Percentiles rank a stretch among this genome's conserved stretches.
Conservation (phyloP, 2,329 filamentous ascomycete genomes). For the Ophiocordyceps camponoti-saundersi region DNA sequence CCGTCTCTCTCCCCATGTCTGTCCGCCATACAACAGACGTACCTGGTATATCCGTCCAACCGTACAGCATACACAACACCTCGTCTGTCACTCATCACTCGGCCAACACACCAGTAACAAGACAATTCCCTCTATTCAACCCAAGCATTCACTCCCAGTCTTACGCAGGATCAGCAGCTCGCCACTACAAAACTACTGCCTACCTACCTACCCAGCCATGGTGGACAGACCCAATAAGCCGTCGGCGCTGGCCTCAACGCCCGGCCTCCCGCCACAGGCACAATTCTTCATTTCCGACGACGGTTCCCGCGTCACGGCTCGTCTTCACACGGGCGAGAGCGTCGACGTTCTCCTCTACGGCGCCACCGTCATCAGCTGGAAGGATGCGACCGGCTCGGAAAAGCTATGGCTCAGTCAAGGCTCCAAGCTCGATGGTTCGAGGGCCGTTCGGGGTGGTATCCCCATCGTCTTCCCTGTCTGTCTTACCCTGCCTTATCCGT, state of each 20-base stretch:
- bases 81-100: background rate
- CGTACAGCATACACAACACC: too few species aligned
- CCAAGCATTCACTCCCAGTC: too few species aligned
- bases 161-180: background rate
- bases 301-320: slow-evolving; percentile 58
- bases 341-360: slow-evolving; percentile 79
- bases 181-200: background rate
- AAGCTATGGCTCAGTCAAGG: slow-evolving; percentile 74
- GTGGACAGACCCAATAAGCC: slow-evolving; percentile 81
- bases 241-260: slow-evolving; percentile 55
- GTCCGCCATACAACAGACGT: background rate
- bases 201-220: slow-evolving; percentile 23
- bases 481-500: slow-evolving; percentile 5
- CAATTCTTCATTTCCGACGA: slow-evolving; percentile 59
- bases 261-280: slow-evolving; percentile 56
- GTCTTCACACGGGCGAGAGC: slow-evolving; percentile 71
- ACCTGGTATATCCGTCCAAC: background rate
- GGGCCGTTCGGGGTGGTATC: slow-evolving; percentile 81
- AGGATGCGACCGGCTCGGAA: slow-evolving; percentile 60
- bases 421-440: slow-evolving; percentile 69
- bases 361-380: slow-evolving; percentile 89
- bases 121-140: too few species aligned
- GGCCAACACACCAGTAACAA: background rate
- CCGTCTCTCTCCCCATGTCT: background rate
- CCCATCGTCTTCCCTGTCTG: slow-evolving; percentile 83